These are phyloP conservation scores for Linnemannia zychae DNA, from an alignment of 192 early-diverging fungal species.

Conservation along the genomic window DNA sequence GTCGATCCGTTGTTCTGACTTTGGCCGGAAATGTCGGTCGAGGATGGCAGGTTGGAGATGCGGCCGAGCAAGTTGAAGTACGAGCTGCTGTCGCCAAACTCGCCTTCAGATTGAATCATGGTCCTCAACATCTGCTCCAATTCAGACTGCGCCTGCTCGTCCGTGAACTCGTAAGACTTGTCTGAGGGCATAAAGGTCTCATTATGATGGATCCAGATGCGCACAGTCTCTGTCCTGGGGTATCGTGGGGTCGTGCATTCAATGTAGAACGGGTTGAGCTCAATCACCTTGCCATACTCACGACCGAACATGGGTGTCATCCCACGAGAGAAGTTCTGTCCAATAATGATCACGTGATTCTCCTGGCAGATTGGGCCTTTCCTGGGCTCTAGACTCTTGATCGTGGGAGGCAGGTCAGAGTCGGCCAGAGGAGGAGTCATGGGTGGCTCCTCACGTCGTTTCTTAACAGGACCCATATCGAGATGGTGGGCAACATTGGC, in stretches of 20 bases:
- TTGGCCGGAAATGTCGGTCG: constrained; percentile 45
- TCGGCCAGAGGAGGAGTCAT: constrained; percentile 38
- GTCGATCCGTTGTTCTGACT: constrained; percentile 50
- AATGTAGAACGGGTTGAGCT: constrained; percentile 51
- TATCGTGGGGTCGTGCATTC: constrained; percentile 53
- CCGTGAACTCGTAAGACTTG: constrained; percentile 47
- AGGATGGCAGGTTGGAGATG: constrained; percentile 33
- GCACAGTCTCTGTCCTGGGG: constrained; percentile 38
- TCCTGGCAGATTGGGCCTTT: constrained; percentile 51
- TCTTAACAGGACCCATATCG: constrained; percentile 38
- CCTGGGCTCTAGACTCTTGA: constrained; percentile 45
- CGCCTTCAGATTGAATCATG: constrained; percentile 44
- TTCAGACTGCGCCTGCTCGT: constrained; percentile 53
- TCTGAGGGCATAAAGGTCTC: constrained; percentile 42
- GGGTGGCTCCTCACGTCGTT: constrained; percentile 37
- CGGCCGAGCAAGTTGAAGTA: constrained; percentile 38
- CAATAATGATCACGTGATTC: constrained; percentile 57
- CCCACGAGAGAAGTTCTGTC: constrained; percentile 46
- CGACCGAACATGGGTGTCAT: constrained; percentile 55
- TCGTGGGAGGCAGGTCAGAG: constrained; percentile 24
- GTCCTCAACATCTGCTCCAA: constrained; percentile 52
- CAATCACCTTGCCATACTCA: constrained; percentile 42
- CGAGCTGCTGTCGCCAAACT: constrained; percentile 26
- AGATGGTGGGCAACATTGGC: constrained; percentile 16
- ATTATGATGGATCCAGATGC: constrained; percentile 45